Percentiles rank a stretch among this genome's conserved stretches.
Conservation (phyloP, 331 rosid species). For the Acacia concinna region DNA sequence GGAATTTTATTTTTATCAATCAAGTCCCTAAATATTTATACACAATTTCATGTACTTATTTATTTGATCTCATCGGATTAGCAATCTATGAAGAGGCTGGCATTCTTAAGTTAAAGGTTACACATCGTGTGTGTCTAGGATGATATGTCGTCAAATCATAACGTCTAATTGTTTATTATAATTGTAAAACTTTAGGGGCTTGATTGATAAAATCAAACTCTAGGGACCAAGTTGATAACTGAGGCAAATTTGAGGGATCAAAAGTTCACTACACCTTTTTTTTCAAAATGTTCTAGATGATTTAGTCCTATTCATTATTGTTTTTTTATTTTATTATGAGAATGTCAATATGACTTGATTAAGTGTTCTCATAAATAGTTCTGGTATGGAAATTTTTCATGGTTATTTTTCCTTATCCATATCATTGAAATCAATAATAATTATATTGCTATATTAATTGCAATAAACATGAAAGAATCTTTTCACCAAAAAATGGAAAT, state of each 20-base stretch:
- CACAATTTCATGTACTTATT: background rate
- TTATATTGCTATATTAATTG: background rate
- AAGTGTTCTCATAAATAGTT: background rate
- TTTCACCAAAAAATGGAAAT: background rate
- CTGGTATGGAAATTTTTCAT: background rate
- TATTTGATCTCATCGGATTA: background rate
- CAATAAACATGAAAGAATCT: background rate
- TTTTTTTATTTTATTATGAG: background rate
- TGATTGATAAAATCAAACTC: background rate
- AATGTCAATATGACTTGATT: background rate
- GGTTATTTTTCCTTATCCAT: background rate
- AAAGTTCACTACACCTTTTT: background rate
- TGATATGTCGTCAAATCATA: background rate
- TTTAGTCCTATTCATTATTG: background rate
- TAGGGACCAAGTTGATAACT: background rate
- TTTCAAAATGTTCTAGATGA: background rate
- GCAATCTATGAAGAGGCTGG: background rate
- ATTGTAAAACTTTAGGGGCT: background rate
- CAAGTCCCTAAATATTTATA: background rate
- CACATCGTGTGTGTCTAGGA: background rate
- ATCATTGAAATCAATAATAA: background rate
- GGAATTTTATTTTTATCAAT: background rate
- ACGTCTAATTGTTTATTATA: background rate
- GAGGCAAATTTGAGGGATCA: background rate
- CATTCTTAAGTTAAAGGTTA: background rate